Percentiles rank a stretch among this genome's conserved stretches.
phyloP scores from a whole-genome alignment of 139 green algal species.

The Picochlorum sp. region DNA sequence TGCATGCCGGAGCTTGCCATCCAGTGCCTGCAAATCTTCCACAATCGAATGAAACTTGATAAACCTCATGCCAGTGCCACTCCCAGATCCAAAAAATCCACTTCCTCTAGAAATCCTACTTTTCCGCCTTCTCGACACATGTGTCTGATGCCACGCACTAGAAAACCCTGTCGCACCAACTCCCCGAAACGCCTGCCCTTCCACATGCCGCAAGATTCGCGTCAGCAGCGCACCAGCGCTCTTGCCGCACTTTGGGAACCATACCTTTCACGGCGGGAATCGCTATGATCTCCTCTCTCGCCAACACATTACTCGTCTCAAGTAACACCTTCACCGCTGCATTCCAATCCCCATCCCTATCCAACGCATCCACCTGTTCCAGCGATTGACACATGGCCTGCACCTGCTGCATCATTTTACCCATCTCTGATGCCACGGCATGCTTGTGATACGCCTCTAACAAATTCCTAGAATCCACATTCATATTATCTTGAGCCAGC shows the following conservation, averaged over 20 bases:
- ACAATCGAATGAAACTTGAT: no score
- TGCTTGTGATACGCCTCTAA: slow-evolving; percentile 57
- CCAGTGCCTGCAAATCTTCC: no score
- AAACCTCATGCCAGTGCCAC: no score
- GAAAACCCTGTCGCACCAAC: not conserved
- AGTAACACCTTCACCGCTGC: slow-evolving; percentile 28
- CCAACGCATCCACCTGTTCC: slow-evolving; percentile 23
- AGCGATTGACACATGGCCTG: slow-evolving; percentile 13
- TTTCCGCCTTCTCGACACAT: no score
- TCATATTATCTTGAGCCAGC: slow-evolving; percentile 34
- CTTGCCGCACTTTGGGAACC: slow-evolving; percentile 31
- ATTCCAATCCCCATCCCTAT: slow-evolving; percentile 37
- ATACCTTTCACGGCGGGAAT: slow-evolving; percentile 45
- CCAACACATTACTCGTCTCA: slow-evolving; percentile 14
- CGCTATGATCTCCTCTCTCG: slow-evolving; percentile 39
- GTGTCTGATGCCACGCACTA: not conserved
- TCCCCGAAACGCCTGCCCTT: not conserved
- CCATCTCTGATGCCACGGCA: slow-evolving; percentile 40
- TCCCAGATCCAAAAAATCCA: no score
- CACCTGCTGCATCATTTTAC: slow-evolving; percentile 60
- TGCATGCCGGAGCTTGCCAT: no score
- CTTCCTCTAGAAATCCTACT: no score
- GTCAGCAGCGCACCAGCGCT: not conserved
- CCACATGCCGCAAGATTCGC: slow-evolving; percentile 26
- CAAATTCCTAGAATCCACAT: slow-evolving; percentile 43